Percentiles rank a stretch among this genome's conserved stretches.
phyloP scores from a whole-genome alignment of 2,329 filamentous ascomycete genomes.

The Capronia coronata region DNA sequence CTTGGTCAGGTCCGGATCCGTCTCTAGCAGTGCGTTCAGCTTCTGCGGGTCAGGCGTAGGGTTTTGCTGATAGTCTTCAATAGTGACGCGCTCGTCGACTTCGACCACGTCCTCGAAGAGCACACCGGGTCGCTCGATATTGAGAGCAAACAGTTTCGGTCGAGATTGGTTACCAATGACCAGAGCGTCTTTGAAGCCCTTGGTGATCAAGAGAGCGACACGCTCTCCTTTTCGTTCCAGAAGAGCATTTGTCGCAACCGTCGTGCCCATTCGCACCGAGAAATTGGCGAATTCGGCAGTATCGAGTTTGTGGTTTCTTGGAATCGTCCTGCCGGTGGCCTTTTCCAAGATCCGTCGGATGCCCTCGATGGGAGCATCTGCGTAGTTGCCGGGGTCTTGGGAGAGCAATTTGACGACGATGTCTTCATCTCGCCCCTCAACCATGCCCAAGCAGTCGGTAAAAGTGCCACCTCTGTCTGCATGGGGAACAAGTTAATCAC shows the following conservation, averaged over 20 bases:
- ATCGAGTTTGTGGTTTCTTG: slow-evolving; percentile 29
- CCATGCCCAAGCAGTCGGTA: slow-evolving; percentile 45
- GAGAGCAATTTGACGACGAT: slow-evolving; percentile 39
- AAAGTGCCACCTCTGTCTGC: slow-evolving; percentile 37
- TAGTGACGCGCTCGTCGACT: slow-evolving; percentile 69
- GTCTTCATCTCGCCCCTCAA: slow-evolving; percentile 22
- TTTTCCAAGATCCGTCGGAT: slow-evolving; percentile 38
- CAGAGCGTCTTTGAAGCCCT: slow-evolving; percentile 79
- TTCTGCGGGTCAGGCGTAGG: background rate
- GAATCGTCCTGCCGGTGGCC: slow-evolving; percentile 34
- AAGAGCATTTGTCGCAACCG: slow-evolving; percentile 67
- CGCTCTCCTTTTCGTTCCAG: slow-evolving; percentile 84
- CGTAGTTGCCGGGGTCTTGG: slow-evolving; percentile 36
- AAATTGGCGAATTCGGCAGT: slow-evolving; percentile 33
- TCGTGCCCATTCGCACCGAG: slow-evolving; percentile 79
- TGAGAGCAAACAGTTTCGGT: slow-evolving; percentile 84
- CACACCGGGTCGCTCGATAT: slow-evolving; percentile 77
- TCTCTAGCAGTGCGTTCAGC: background rate
- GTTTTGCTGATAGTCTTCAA: slow-evolving; percentile 30
- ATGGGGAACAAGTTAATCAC: no score
- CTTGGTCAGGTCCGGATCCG: slow-evolving; percentile 3
- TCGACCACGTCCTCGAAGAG: slow-evolving; percentile 79
- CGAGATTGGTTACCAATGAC: slow-evolving; percentile 85
- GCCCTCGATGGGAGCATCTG: slow-evolving; percentile 60
- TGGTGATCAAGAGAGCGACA: slow-evolving; percentile 79